phyloP scores from a whole-genome alignment of 768 basidiomycete genomes.

The Lactarius evosmus region DNA sequence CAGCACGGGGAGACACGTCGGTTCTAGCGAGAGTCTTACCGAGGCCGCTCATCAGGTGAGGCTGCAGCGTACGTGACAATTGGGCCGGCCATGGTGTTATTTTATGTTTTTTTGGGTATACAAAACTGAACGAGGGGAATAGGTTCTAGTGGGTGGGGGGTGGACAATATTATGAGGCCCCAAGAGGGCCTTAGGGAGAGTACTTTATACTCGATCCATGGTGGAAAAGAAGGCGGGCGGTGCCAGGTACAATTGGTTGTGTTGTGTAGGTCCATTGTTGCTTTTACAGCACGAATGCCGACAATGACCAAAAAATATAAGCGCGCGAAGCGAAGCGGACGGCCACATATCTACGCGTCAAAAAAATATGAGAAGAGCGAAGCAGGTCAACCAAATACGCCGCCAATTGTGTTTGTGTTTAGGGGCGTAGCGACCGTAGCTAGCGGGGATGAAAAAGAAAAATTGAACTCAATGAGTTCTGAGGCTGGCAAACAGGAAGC shows the following conservation, averaged over 20 bases:
- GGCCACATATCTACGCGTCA: no score
- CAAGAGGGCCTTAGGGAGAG: background rate
- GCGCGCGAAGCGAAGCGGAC: no score
- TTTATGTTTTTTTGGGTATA: background rate
- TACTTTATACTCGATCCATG: background rate
- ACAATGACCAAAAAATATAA: background rate
- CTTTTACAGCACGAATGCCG: background rate
- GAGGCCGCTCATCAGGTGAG: conserved; percentile 7
- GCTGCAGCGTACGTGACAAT: conserved; percentile 5
- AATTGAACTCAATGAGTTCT: no score
- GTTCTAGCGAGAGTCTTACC: background rate
- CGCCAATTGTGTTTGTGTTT: background rate
- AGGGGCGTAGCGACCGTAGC: background rate
- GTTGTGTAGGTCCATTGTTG: background rate
- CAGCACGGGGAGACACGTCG: background rate
- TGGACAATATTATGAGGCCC: background rate
- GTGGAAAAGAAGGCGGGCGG: background rate
- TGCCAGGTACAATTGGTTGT: conserved; percentile 2
- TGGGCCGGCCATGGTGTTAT: conserved; percentile 21
- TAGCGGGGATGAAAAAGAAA: no score
- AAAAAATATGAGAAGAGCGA: background rate
- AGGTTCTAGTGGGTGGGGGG: background rate
- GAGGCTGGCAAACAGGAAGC: background rate
- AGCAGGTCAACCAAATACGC: no score
- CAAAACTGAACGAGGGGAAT: background rate